A percentile compares a stretch with the other conserved stretches of the same genome.
phyloP scores from a whole-genome alignment of 2,329 filamentous ascomycete genomes.

The Microsporum canis region DNA sequence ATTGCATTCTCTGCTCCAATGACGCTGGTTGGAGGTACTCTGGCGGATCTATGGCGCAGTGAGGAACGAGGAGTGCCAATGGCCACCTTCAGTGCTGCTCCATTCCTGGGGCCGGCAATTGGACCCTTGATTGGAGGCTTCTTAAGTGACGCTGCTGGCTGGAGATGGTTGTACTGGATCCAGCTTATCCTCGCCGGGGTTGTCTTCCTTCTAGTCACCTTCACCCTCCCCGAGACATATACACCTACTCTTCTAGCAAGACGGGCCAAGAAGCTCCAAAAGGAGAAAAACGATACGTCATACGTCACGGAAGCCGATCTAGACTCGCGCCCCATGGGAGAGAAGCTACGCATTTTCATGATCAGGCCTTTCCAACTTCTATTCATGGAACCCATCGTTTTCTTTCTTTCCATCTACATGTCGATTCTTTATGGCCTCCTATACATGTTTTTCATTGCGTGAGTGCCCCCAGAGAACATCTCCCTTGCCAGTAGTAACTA shows the following conservation, averaged over 20 bases:
- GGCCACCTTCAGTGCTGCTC: conserved; percentile 73
- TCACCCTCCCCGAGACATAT: conserved; percentile 86
- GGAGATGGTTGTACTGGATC: conserved; percentile 82
- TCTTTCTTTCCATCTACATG: conserved; percentile 78
- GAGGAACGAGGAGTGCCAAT: conserved; percentile 79
- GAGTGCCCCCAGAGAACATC: conserved; percentile 38
- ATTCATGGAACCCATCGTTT: conserved; percentile 72
- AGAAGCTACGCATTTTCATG: conserved; percentile 63
- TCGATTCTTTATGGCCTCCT: conserved; percentile 51
- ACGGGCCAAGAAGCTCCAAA: conserved; percentile 60
- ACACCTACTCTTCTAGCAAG: conserved; percentile 62
- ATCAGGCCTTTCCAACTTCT: conserved; percentile 76
- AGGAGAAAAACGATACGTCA: conserved; percentile 52
- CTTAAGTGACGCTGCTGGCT: conserved; percentile 56
- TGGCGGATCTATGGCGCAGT: conserved; percentile 73
- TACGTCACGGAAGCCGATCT: conserved; percentile 74
- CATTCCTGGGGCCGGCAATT: conserved; percentile 70
- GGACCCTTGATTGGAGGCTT: conserved; percentile 69
- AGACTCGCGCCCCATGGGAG: conserved; percentile 55
- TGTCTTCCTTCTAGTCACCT: conserved; percentile 65
- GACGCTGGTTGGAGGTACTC: conserved; percentile 71
- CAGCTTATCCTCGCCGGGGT: conserved; percentile 63
- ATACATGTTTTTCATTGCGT: conserved; percentile 44
- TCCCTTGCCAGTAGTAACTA: conserved; percentile 5
- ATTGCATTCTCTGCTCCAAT: conserved; percentile 79